A percentile compares a stretch with the other conserved stretches of the same genome.
Conservation (phyloP, 129 eudicot genomes). For the Mikania micrantha region DNA sequence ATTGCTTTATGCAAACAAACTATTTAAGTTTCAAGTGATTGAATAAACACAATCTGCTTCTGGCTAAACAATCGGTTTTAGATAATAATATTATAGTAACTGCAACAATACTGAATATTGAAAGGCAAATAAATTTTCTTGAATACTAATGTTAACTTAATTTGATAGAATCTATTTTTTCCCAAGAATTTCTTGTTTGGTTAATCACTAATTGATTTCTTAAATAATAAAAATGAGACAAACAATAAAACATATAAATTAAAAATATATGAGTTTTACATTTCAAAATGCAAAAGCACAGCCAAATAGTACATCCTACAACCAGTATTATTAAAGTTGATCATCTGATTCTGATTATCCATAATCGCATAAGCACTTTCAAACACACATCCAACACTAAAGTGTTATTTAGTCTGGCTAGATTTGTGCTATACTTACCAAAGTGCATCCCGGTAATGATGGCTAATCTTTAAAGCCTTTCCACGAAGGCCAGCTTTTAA, state of each 20-base stretch:
- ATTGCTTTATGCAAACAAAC: no score
- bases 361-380: not conserved
- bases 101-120: not conserved
- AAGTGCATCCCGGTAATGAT: slow-evolving; percentile 73
- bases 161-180: not conserved
- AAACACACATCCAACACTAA: not conserved
- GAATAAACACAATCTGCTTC: not conserved
- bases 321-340: not conserved
- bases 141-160: not conserved
- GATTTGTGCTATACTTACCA: slow-evolving; percentile 38
- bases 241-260: not conserved
- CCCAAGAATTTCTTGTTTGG: not conserved
- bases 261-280: no score
- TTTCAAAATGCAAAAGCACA: not conserved
- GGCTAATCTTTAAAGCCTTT: slow-evolving; percentile 71
- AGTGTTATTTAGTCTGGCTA: not conserved
- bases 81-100: not conserved
- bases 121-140: not conserved
- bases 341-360: not conserved
- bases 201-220: not conserved
- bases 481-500: slow-evolving; percentile 90
- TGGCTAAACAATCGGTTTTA: not conserved
- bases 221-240: not conserved
- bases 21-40: no score
- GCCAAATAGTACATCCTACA: not conserved